phyloP scores from a whole-genome alignment of 352 stramenopile genomes.

The Globisporangium canariense region DNA sequence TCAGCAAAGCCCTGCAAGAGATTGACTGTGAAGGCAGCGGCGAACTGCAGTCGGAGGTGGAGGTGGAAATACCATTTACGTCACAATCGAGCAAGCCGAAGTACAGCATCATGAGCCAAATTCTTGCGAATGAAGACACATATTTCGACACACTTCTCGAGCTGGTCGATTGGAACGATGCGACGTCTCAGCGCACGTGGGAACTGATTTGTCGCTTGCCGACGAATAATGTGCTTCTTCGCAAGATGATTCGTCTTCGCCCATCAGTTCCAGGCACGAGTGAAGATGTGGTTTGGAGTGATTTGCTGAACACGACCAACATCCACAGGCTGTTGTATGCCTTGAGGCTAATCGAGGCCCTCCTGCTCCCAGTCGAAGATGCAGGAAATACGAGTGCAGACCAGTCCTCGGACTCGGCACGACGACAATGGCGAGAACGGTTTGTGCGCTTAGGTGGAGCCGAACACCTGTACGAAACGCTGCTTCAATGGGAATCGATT shows the following conservation, averaged over 20 bases:
- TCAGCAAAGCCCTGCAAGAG: conserved; percentile 23
- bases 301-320: conserved; percentile 42
- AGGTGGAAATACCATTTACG: neutral
- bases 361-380: conserved; percentile 43
- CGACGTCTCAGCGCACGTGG: conserved; percentile 63
- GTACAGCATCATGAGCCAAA: conserved; percentile 40
- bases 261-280: conserved; percentile 7
- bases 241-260: conserved; percentile 62
- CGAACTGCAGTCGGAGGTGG: neutral
- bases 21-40: neutral
- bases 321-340: conserved; percentile 62
- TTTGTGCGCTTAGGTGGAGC: conserved; percentile 67
- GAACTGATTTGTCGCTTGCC: conserved; percentile 68
- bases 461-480: conserved; percentile 36
- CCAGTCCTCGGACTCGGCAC: conserved; percentile 29
- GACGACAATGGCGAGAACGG: conserved; percentile 72
- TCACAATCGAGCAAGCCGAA: conserved; percentile 8
- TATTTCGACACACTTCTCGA: conserved; percentile 63
- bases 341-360: conserved; percentile 62
- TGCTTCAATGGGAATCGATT: conserved; percentile 28
- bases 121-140: conserved; percentile 50
- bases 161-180: conserved; percentile 46
- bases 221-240: conserved; percentile 61
- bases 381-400: neutral
- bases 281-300: conserved; percentile 33